A percentile compares a stretch with the other conserved stretches of the same genome.
phyloP scores from a whole-genome alignment of 768 basidiomycete genomes.

The Leucocoprinus sp. region DNA sequence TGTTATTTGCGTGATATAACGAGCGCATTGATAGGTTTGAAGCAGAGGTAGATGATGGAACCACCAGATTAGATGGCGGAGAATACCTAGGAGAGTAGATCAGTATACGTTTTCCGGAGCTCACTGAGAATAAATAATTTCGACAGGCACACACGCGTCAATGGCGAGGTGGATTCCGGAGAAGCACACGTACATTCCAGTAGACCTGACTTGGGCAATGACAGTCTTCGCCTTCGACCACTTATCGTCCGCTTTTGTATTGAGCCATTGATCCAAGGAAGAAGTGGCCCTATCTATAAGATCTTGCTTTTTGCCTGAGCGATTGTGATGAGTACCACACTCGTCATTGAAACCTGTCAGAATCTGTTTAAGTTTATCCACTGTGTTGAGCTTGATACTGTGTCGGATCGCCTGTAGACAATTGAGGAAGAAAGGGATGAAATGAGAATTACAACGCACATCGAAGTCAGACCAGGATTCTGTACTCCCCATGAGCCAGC shows the following conservation, averaged over 20 bases:
- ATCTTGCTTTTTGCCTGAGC: constrained; percentile 83
- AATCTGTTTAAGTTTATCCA: constrained; percentile 81
- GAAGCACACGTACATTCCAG: constrained; percentile 51
- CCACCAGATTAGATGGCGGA: constrained; percentile 10
- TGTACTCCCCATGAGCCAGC: constrained; percentile 44
- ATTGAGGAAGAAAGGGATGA: constrained; percentile 14
- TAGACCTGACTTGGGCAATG: constrained; percentile 54
- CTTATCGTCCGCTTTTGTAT: constrained; percentile 46
- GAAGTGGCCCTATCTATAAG: constrained; percentile 68
- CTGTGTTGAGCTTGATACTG: constrained; percentile 69
- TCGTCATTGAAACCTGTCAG: constrained; percentile 72
- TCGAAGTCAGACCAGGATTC: constrained; percentile 71
- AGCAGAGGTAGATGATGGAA: not conserved
- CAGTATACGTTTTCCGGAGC: constrained; percentile 7
- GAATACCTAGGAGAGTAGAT: constrained; percentile 14
- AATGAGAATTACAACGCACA: constrained; percentile 30
- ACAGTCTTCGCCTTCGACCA: constrained; percentile 66
- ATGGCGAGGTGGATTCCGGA: constrained; percentile 5
- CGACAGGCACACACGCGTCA: constrained; percentile 3
- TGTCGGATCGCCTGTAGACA: constrained; percentile 54
- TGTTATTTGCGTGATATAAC: constrained; percentile 17
- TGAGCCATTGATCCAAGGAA: constrained; percentile 55
- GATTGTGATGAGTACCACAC: constrained; percentile 57
- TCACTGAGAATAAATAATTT: constrained; percentile 3
- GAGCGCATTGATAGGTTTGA: constrained; percentile 3